A percentile compares a stretch with the other conserved stretches of the same genome.
phyloP scores from a whole-genome alignment of 2,329 filamentous ascomycete genomes.

The Cercospora sesami region DNA sequence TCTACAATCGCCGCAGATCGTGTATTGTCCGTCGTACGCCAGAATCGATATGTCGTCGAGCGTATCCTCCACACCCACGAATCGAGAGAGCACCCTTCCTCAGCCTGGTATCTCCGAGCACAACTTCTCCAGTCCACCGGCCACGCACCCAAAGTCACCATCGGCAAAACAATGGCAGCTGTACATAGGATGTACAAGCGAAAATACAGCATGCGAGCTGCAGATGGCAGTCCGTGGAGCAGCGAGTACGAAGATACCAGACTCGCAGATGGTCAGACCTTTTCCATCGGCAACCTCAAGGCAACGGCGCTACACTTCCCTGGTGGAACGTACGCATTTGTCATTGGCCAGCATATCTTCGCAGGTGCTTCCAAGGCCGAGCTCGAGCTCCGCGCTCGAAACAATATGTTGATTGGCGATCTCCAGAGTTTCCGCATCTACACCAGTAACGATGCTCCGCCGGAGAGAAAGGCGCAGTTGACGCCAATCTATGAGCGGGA shows the following conservation, averaged over 20 bases:
- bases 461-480: conserved; percentile 21
- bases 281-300: conserved; percentile 22
- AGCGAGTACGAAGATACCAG: conserved; percentile 20
- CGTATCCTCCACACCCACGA: conserved; percentile 30
- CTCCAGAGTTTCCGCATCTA: conserved; percentile 25
- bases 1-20: conserved; percentile 30
- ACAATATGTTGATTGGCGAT: conserved; percentile 10
- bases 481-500: conserved; percentile 23
- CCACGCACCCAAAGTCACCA: conserved; percentile 22
- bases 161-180: conserved; percentile 24
- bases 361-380: conserved; percentile 22
- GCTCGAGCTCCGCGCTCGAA: conserved; percentile 17
- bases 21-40: conserved; percentile 20
- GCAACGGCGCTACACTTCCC: conserved; percentile 24
- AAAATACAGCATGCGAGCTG: conserved; percentile 26
- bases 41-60: conserved; percentile 27
- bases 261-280: conserved; percentile 25
- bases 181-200: conserved; percentile 27
- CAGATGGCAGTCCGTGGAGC: conserved; percentile 20
- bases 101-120: conserved; percentile 30
- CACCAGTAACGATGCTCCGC: conserved; percentile 23
- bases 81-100: conserved; percentile 21
- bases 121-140: conserved; percentile 25
- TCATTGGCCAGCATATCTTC: conserved; percentile 27
- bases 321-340: conserved; percentile 25